Evolutionary conservation across 495 filamentous ascomycete species (phyloP).

Genomic region (Massariosphaeria phaeospora): DNA sequence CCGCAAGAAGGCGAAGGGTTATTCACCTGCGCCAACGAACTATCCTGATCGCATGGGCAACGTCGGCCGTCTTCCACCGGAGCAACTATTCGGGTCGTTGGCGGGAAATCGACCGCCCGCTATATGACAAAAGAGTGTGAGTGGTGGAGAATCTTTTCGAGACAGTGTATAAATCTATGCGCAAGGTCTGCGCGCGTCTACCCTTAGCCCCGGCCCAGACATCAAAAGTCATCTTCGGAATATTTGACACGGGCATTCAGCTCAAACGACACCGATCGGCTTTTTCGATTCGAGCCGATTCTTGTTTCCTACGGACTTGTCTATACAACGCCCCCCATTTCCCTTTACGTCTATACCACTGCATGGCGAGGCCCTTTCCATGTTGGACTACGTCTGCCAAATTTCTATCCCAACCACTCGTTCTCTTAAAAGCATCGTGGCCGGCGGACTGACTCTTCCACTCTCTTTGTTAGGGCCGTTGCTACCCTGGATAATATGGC

Average conservation of each 20-base stretch:
- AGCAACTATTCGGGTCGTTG: slow-evolving; percentile 60
- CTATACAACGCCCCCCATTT: slow-evolving; percentile 3
- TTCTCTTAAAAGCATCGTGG: too few relatives aligned
- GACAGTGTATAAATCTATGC: slow-evolving; percentile 1
- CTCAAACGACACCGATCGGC: neutral
- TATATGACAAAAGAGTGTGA: slow-evolving; percentile 10
- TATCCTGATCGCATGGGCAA: slow-evolving; percentile 66
- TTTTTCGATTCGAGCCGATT: slow-evolving; percentile 19
- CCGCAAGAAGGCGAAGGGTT: slow-evolving; percentile 80
- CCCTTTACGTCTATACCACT: neutral
- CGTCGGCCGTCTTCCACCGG: slow-evolving; percentile 74
- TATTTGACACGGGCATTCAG: neutral
- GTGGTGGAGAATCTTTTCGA: neutral
- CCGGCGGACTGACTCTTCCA: neutral
- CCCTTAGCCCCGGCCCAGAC: neutral
- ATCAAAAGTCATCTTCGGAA: neutral
- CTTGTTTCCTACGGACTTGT: neutral
- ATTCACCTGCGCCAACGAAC: slow-evolving; percentile 70
- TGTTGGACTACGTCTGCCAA: too few relatives aligned
- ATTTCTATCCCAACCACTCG: neutral
- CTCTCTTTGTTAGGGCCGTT: too few relatives aligned
- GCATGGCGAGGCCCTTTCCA: neutral
- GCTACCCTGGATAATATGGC: too few relatives aligned
- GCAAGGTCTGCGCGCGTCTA: neutral
- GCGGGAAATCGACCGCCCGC: slow-evolving; percentile 15